phyloP scores from a whole-genome alignment of 2,329 filamentous ascomycete genomes.

The Trichoderma sp. region DNA sequence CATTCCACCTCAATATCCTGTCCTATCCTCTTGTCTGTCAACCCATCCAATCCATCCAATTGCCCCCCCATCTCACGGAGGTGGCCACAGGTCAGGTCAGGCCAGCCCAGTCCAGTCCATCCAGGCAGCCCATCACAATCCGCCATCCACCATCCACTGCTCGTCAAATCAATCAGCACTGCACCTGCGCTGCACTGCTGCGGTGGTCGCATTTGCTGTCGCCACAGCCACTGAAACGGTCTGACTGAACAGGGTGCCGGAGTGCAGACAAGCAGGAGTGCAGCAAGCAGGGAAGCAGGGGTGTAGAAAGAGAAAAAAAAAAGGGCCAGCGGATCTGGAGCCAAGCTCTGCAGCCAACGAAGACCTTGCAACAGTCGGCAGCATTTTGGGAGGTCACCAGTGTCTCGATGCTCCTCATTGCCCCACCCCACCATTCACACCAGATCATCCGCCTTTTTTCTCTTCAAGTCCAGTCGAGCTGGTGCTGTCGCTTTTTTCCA shows the following conservation, averaged over 20 bases:
- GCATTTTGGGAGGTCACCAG: slow-evolving; percentile 18
- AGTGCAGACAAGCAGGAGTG: slow-evolving; percentile 9
- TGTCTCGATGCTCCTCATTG: slow-evolving; percentile 16
- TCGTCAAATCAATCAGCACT: slow-evolving; percentile 10
- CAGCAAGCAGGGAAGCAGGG: slow-evolving; percentile 12
- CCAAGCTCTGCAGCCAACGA: slow-evolving; percentile 17
- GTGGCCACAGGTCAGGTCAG: slow-evolving; percentile 2
- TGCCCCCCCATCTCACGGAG: background rate
- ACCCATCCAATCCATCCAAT: slow-evolving; percentile 1
- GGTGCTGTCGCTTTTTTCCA: slow-evolving; percentile 2
- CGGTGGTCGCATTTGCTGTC: background rate
- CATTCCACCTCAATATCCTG: background rate
- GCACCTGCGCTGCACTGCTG: slow-evolving; percentile 9
- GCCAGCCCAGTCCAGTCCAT: background rate
- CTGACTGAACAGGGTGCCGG: slow-evolving; percentile 13
- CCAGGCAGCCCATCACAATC: slow-evolving; percentile 16
- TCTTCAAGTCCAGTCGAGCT: slow-evolving; percentile 4
- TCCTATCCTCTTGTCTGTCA: background rate
- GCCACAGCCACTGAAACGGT: slow-evolving; percentile 14
- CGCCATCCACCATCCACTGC: background rate
- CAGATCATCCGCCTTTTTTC: slow-evolving; percentile 18
- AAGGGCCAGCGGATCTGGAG: slow-evolving; percentile 9
- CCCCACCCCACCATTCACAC: slow-evolving; percentile 19
- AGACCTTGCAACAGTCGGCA: slow-evolving; percentile 14
- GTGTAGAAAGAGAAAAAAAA: background rate